A percentile compares a stretch with the other conserved stretches of the same genome.
These are phyloP conservation scores for Claviceps capensis DNA, from an alignment of 2,329 filamentous ascomycete genomes.

Conservation along the genomic window DNA sequence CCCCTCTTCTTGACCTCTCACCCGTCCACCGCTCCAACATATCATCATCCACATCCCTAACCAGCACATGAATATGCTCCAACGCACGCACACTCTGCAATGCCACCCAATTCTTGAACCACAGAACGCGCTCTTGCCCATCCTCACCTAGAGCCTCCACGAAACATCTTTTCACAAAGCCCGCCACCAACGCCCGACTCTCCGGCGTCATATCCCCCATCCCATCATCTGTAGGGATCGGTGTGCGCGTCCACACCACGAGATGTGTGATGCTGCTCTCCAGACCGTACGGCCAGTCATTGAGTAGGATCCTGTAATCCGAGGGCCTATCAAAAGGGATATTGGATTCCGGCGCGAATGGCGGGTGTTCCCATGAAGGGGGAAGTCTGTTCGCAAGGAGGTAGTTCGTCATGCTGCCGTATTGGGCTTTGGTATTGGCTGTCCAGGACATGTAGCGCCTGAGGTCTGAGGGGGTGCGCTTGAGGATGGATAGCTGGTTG, in stretches of 20 bases:
- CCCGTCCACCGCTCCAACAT: conserved; percentile 40
- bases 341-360: conserved; percentile 37
- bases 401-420: conserved; percentile 71
- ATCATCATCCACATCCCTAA: conserved; percentile 38
- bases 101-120: conserved; percentile 91
- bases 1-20: conserved; percentile 25
- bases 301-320: conserved; percentile 60
- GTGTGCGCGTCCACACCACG: conserved; percentile 83
- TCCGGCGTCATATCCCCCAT: conserved; percentile 61
- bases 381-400: conserved; percentile 60
- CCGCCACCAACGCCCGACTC: conserved; percentile 48
- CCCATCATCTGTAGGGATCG: conserved; percentile 54
- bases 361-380: conserved; percentile 47
- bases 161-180: conserved; percentile 61
- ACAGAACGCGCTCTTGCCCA: conserved; percentile 46
- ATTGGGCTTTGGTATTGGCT: conserved; percentile 50
- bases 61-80: conserved; percentile 78
- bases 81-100: conserved; percentile 78
- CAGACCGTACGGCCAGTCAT: conserved; percentile 91
- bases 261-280: conserved; percentile 56
- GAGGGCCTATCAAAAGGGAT: conserved; percentile 38
- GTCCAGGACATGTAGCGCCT: conserved; percentile 70
- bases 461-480: conserved; percentile 68
- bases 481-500: conserved; percentile 59
- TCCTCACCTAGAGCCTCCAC: conserved; percentile 36